Percentiles rank a stretch among this genome's conserved stretches.
Evolutionary conservation across 2,329 filamentous ascomycete species (phyloP).

Genomic region (Zymoseptoria passerinii): DNA sequence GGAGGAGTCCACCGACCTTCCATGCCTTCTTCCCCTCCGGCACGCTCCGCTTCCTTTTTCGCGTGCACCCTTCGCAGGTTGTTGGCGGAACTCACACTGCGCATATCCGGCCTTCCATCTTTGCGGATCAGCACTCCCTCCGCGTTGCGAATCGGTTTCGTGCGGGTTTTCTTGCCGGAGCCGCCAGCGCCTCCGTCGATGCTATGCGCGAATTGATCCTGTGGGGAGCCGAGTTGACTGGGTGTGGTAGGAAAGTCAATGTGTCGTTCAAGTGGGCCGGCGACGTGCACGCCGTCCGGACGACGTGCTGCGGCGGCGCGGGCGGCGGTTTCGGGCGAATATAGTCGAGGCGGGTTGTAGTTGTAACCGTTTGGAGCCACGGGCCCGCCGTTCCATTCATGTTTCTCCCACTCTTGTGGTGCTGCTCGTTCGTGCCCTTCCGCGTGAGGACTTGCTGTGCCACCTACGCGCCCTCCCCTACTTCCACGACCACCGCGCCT

Average conservation of each 20-base stretch:
- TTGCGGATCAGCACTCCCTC: constrained; percentile 45
- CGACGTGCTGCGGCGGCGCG: constrained; percentile 1
- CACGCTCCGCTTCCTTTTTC: constrained; percentile 37
- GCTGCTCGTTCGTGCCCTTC: constrained; percentile 27
- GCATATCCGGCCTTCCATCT: constrained; percentile 45
- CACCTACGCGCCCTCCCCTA: constrained; percentile 33
- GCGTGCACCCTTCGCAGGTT: constrained; percentile 45
- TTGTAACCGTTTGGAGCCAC: constrained; percentile 31
- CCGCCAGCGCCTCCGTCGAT: constrained; percentile 11
- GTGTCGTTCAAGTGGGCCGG: constrained; percentile 12
- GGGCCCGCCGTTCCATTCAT: constrained; percentile 31
- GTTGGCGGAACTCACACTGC: constrained; percentile 44
- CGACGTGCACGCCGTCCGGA: constrained; percentile 4
- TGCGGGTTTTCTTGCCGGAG: constrained; percentile 40
- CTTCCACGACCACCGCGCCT: constrained; percentile 34
- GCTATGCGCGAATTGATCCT: constrained; percentile 10
- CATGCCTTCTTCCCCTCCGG: constrained; percentile 13
- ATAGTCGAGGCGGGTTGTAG: constrained; percentile 4
- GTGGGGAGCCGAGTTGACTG: constrained; percentile 7
- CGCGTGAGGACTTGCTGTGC: constrained; percentile 3
- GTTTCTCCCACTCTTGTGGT: constrained; percentile 35
- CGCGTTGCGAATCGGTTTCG: constrained; percentile 42
- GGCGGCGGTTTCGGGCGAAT: constrained; percentile 10
- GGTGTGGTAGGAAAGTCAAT: constrained; percentile 21
- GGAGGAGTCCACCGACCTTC: constrained; percentile 17